phyloP scores from a whole-genome alignment of 371 early-diverging fungal species.

The Globomyces sp. region DNA sequence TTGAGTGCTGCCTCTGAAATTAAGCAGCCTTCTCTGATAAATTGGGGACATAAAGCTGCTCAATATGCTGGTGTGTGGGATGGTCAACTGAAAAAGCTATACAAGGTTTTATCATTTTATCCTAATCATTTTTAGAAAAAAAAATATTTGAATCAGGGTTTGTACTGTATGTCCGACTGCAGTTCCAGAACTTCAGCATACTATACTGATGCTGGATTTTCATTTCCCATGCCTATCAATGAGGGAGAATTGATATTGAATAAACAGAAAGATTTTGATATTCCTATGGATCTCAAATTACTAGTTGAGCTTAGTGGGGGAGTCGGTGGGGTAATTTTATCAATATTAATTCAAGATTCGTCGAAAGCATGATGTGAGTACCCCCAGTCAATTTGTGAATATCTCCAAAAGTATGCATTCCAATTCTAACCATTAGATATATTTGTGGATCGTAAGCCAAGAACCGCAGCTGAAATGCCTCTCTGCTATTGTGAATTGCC shows the following conservation, averaged over 20 bases:
- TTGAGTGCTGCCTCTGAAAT: background rate
- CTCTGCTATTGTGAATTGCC: conserved; percentile 66
- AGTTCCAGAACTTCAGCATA: background rate
- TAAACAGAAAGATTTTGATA: conserved; percentile 37
- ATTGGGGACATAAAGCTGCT: conserved; percentile 8
- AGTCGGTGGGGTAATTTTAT: background rate
- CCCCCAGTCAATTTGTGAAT: conserved; percentile 27
- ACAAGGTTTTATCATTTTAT: background rate
- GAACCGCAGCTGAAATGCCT: conserved; percentile 41
- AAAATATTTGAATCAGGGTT: conserved; percentile 3
- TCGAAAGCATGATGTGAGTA: background rate
- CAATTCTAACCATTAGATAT: conserved; percentile 48
- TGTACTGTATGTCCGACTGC: background rate
- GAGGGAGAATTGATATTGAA: conserved; percentile 29
- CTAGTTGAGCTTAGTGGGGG: conserved; percentile 28
- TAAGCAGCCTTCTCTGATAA: background rate
- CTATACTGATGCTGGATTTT: conserved; percentile 16
- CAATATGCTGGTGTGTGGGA: conserved; percentile 11
- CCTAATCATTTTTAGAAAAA: conserved; percentile 10
- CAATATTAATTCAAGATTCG: background rate
- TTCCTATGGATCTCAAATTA: conserved; percentile 37
- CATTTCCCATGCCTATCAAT: conserved; percentile 39
- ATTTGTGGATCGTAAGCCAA: conserved; percentile 69
- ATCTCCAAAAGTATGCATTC: conserved; percentile 33
- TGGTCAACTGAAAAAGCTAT: conserved; percentile 7